Evolutionary conservation across 2,329 filamentous ascomycete genomes (phyloP), one percentile per base, ranked within the genome.

Genomic region (Lasiodiplodia gonubiensis): DNA sequence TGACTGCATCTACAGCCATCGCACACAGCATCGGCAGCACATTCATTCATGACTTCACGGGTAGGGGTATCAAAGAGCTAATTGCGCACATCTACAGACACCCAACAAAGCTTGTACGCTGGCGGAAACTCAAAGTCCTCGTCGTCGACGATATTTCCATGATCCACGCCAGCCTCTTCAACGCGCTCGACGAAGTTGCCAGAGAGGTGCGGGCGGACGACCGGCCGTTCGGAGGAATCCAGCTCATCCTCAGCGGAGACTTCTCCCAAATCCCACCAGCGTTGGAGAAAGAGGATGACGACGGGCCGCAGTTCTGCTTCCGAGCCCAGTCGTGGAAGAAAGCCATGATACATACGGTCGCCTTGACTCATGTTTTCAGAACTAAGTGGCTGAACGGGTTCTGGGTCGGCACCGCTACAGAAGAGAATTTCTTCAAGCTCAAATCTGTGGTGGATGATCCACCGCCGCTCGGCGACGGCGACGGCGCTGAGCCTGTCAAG

Each of bases 111-210:
- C 27, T 27, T 6, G 39, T 4, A n/a, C 61, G 61, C 14, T 64
- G 61, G 64, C 5, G 39, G 0, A 71, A 53, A 1, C 79, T 80
- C 0, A 74, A 76, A 27, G 78, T 88, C 0, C 78, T 90, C 1
- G 81, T 90, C 27, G 86, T 90, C 18, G 88, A 90, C 70, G 89
- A 90, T 74, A 86, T 91, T 67, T 88, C 84, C 69, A 90, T 90
- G 88, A 81, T 90, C 0, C 86, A 88, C 59, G 86, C 84, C 66
- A 73, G 82, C 7, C 79, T 84, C 57, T 83, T 88, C 33, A 82
- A 86, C 68, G 81, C 86, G 14, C 74, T 87, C 14, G 84, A 86
- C 67, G 73, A 71, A 4, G 71, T 86, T 3, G 81, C 83, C 77
- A 85, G 85, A 67, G 74, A 70, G 30, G 77, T 76, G 2, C 71